Evolutionary conservation across 1,284 basidiomycete genomes (phyloP), one percentile per base, ranked within the genome.

Genomic region (Cryptococcus hybrid): DNA sequence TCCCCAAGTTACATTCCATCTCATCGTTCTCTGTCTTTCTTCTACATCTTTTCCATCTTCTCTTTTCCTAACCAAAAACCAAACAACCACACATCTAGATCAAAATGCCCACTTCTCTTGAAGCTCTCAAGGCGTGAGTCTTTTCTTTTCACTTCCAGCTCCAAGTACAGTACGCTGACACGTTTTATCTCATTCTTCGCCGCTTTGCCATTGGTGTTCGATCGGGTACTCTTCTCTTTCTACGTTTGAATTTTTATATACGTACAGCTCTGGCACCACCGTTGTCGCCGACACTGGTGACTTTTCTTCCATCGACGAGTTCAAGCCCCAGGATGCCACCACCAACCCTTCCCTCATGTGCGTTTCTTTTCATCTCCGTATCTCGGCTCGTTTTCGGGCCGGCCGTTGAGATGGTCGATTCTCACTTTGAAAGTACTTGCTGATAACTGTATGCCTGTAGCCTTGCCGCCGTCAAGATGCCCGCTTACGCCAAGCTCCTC

Each of bases 271-370:
- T 69, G 94, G 92, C 73, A 97, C 93, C 74, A 85, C 89, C 75
- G 92, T 96, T 80, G 92, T 95, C 74, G 92, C 91, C 56, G 92
- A 94, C 83, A 92, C 90, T 61, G 92, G 90, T 59, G 79, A 80
- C 72, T 81, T 80, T 62, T 76, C 77, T 68, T 73, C 77, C 65
- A 93, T 93, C 81, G 89, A 85, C 80, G 87, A 84, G 65, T 96
- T 93, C 86, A 92, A 94, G 82, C 92, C 92, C 67, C 90, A 91
- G 82, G 89, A 82, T 70, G 92, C 93, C 15, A 97, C 93, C 54
- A 97, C 93, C 67, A 97, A 97, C 83, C 93, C 93, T 36, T 92
- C 90, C 51, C 80, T 91, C 75, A 80, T 80, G 73, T 76, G 51
- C 63, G 74, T 63, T 34, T 50, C 12, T 44, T 44, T 44, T 44